These are phyloP conservation scores for Bruguiera gymnorhiza DNA, from an alignment of 345 rosid species.

Conservation along the genomic window DNA sequence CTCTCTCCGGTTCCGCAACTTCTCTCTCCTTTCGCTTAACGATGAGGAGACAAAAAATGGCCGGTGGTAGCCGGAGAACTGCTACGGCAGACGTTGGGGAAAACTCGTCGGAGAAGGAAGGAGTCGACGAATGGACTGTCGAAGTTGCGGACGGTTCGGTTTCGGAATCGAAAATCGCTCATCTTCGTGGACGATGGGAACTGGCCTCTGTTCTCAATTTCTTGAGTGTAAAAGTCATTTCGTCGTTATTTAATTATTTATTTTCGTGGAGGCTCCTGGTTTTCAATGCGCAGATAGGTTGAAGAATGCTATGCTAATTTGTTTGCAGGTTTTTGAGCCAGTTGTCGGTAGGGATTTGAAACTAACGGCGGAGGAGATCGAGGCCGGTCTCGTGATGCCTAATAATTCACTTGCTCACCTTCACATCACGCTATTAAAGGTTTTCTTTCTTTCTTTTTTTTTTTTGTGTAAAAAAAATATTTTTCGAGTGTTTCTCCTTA, in stretches of 20 bases:
- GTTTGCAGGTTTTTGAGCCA: conserved; percentile 62
- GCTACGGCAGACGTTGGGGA: conserved; percentile 11
- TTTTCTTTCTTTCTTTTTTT: conserved; percentile 12
- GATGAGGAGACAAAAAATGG: conserved; percentile 25
- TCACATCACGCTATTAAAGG: conserved; percentile 73
- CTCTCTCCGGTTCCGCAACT: neutral
- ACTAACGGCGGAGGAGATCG: conserved; percentile 71
- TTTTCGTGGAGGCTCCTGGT: neutral
- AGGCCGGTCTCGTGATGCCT: conserved; percentile 57
- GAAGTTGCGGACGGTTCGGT: conserved; percentile 10
- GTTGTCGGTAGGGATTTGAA: conserved; percentile 51
- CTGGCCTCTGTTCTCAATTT: conserved; percentile 90
- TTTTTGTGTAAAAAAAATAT: neutral
- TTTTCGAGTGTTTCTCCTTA: too few species aligned
- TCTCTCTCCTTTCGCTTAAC: neutral
- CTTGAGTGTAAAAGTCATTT: conserved; percentile 40
- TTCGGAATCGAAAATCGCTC: conserved; percentile 35
- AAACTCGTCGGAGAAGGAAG: conserved; percentile 6
- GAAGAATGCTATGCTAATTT: neutral
- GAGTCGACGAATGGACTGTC: neutral
- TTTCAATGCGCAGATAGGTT: neutral
- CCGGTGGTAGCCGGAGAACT: conserved; percentile 30
- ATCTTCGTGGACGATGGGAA: conserved; percentile 80
- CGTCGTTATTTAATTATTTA: neutral
- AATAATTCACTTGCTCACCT: conserved; percentile 51